Conservation (phyloP, 176 grass and related monocot genomes). For the Oryza glaberrima region DNA sequence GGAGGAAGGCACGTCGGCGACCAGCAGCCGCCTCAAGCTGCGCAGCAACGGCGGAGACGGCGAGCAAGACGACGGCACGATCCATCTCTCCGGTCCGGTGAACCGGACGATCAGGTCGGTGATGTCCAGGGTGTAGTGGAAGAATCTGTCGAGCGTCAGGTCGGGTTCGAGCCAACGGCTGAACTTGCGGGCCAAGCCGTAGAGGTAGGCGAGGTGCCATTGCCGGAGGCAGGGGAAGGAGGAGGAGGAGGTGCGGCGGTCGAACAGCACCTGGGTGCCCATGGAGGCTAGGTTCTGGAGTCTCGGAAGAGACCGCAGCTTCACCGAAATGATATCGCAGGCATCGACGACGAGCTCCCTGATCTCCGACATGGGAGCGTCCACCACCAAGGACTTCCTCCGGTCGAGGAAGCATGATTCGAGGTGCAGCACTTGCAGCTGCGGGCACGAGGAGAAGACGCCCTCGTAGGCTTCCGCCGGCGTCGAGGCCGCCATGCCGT, state of each 20-base stretch:
- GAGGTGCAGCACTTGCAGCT: too few species aligned
- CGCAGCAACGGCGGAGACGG: not conserved
- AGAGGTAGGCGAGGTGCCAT: not conserved
- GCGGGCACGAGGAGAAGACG: too few species aligned
- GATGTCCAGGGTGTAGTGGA: not conserved
- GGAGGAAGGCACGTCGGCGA: constrained; percentile 15
- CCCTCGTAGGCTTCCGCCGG: too few species aligned
- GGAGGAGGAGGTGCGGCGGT: not conserved
- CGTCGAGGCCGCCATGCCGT: too few species aligned
- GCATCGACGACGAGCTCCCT: too few species aligned
- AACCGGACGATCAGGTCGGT: constrained; percentile 13
- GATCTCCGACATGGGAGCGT: too few species aligned
- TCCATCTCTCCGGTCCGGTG: constrained; percentile 31
- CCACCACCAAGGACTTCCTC: too few species aligned
- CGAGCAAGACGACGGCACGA: not conserved
- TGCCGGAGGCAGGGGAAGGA: not conserved
- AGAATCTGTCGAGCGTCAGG: not conserved
- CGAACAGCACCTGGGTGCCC: not conserved
- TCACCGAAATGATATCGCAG: too few species aligned
- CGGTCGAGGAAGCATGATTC: too few species aligned
- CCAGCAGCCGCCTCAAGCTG: not conserved
- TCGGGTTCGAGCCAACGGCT: too few species aligned
- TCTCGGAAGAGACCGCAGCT: not conserved
- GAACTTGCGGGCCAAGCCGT: too few species aligned
- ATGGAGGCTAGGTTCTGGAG: not conserved